These are phyloP conservation scores for Exophiala dermatitidis DNA, from an alignment of 2,329 filamentous ascomycete species.

Conservation along the genomic window DNA sequence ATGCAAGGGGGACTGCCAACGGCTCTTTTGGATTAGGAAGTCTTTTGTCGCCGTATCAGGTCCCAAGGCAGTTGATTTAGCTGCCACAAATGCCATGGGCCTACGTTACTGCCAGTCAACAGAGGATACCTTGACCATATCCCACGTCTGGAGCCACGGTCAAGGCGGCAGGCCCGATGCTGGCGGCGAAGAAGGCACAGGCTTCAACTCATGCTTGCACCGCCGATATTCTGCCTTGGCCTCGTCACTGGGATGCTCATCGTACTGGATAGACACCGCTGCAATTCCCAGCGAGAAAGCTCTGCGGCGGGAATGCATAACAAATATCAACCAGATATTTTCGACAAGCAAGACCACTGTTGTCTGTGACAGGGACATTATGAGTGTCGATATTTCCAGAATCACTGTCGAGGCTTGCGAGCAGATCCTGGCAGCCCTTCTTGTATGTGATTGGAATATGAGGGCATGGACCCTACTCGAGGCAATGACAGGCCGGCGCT, in stretches of 20 bases:
- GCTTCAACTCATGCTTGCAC: conserved; percentile 25
- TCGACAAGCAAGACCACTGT: conserved; percentile 20
- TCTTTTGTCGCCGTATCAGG: conserved; percentile 1
- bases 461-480: conserved; percentile 30
- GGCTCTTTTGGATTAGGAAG: conserved; percentile 1
- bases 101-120: conserved; percentile 3
- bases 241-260: conserved; percentile 22
- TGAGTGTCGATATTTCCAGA: conserved; percentile 26
- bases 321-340: conserved; percentile 28
- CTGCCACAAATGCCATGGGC: neutral
- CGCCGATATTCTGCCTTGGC: conserved; percentile 25
- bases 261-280: conserved; percentile 31
- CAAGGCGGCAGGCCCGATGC: conserved; percentile 10
- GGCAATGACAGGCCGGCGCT: conserved; percentile 8
- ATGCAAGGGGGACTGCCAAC: neutral
- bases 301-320: conserved; percentile 27
- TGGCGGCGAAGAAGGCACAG: conserved; percentile 6
- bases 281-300: conserved; percentile 28
- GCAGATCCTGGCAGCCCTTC: conserved; percentile 20
- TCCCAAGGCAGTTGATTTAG: conserved; percentile 1
- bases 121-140: conserved; percentile 4
- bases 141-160: conserved; percentile 12
- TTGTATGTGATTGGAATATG: conserved; percentile 29
- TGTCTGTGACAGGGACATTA: conserved; percentile 27
- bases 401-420: conserved; percentile 13